A percentile compares a stretch with the other conserved stretches of the same genome.
These are phyloP conservation scores for Pseudonitzschia multiseries DNA, from an alignment of 108 stramenopile species.

Conservation along the genomic window DNA sequence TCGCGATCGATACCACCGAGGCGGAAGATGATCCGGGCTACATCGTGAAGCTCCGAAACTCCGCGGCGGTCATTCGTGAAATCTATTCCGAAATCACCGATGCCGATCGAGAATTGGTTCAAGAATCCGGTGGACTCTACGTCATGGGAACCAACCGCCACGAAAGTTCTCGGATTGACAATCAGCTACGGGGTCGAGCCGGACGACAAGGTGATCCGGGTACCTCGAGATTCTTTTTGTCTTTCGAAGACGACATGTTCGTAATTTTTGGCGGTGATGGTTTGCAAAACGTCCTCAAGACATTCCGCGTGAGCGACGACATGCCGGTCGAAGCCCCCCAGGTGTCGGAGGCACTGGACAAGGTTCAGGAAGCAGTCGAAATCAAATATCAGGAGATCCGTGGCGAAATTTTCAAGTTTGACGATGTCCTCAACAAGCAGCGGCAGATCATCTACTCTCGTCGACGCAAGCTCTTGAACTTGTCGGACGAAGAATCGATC, in stretches of 20 bases:
- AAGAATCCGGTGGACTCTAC: constrained; percentile 86
- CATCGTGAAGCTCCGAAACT: constrained; percentile 77
- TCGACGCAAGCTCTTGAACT: constrained; percentile 58
- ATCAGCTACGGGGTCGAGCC: constrained; percentile 91
- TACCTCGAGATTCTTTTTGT: constrained; percentile 90
- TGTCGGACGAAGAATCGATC: constrained; percentile 58
- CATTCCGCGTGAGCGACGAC: constrained; percentile 88
- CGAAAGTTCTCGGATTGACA: constrained; percentile 92
- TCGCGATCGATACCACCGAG: constrained; percentile 91
- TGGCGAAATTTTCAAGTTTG: constrained; percentile 81
- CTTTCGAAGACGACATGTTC: constrained; percentile 97
- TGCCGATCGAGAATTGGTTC: constrained; percentile 84
- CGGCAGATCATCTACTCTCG: constrained; percentile 70
- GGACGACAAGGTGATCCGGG: constrained; percentile 97
- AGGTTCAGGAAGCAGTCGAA: constrained; percentile 85
- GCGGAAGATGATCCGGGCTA: constrained; percentile 78
- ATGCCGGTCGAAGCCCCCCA: constrained; percentile 90
- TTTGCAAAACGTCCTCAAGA: constrained; percentile 77
- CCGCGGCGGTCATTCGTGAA: constrained; percentile 72
- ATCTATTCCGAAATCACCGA: constrained; percentile 62
- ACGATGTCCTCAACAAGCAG: constrained; percentile 81
- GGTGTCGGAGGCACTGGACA: constrained; percentile 80
- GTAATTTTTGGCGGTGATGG: constrained; percentile 89
- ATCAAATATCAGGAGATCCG: constrained; percentile 87
- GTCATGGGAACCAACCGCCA: constrained; percentile 96